phyloP scores from a whole-genome alignment of 805 yeast species.

The Blastobotrys parvus region DNA sequence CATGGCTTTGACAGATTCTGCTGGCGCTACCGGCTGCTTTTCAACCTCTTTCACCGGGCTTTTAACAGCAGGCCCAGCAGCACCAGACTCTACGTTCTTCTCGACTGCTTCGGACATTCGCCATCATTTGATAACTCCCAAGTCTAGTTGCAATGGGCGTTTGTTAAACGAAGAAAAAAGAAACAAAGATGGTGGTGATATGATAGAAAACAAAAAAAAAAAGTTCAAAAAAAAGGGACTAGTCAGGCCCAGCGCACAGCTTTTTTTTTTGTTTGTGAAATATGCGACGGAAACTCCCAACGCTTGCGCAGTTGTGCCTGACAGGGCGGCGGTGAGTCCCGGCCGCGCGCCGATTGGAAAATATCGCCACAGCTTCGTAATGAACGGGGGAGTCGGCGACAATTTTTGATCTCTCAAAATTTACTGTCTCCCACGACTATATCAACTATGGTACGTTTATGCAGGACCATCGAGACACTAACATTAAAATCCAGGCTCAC shows the following conservation, averaged over 20 bases:
- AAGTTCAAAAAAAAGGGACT: not conserved
- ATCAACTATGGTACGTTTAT: too few relatives aligned
- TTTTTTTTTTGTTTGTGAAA: too few relatives aligned
- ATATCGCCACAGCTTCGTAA: too few relatives aligned
- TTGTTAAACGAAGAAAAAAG: not conserved
- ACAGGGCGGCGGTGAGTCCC: too few relatives aligned
- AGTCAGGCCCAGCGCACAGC: too few relatives aligned
- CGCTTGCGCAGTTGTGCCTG: not conserved
- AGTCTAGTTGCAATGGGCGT: too few relatives aligned
- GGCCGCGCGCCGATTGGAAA: not conserved
- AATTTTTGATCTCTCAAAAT: too few relatives aligned
- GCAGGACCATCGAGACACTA: too few relatives aligned
- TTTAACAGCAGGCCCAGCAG: not conserved
- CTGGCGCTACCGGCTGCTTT: not conserved
- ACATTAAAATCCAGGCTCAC: conserved; percentile 57
- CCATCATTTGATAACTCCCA: not conserved
- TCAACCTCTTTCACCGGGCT: not conserved
- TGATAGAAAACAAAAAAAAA: not conserved
- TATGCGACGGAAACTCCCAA: not conserved
- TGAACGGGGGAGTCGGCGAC: too few relatives aligned
- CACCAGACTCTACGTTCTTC: not conserved
- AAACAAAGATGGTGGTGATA: not conserved
- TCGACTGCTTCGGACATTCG: not conserved
- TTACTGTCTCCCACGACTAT: too few relatives aligned
- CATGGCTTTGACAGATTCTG: not conserved